Base-by-base conservation (phyloP, 2,329 filamentous ascomycete species). In the Beauveria sp. region DNA sequence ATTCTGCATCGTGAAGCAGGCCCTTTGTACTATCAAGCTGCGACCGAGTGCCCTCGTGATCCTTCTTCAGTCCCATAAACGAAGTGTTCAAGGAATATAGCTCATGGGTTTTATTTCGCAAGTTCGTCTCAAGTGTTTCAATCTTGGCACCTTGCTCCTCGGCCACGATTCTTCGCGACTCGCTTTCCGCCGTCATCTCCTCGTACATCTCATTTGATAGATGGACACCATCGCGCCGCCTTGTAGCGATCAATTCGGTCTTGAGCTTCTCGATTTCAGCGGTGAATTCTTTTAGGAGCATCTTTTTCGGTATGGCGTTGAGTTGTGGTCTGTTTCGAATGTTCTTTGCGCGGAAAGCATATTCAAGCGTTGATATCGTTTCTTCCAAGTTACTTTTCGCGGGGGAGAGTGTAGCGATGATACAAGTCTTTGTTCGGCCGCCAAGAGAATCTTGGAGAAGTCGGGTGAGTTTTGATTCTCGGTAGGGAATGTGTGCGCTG, bases 301-400 rank as follows among this genome's bases (percentile, higher is more conserved):
- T 96, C 76, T 95, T 96, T 76, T 98, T 99, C 65, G 98, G 86
- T 70, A 91, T 84, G 54, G 91, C 90, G 74, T 98, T 99, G 68
- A 96, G 83, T 71, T 99, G 95, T 0, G 95, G 96, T 75, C 97
- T 97, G 75, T 99, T 99, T 55, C 91, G 89, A 69, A 99, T 99
- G 68, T 99, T 98, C 79, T 99, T 99, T 18, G 95, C 95, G 52
- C 95, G 86, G 76, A 98, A 98, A 12, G 95, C 96, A 71, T 99
- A 99, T 73, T 99, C 95, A 1, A 99, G 82, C 0, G 96, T 99
- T 0, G 95, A 98, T 64, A 99, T 98, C 0, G 96, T 99, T 75
- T 99, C 95, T 71, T 99, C 95, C 1, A 99, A 80, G 68, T 98
- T 99, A 75, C 88, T 93, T 74, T 95, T 96, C 8, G 93, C 91